Percentiles rank a stretch among this genome's conserved stretches.
phyloP scores from a whole-genome alignment of 208 protist species.

The Trypanosoma theileri region DNA sequence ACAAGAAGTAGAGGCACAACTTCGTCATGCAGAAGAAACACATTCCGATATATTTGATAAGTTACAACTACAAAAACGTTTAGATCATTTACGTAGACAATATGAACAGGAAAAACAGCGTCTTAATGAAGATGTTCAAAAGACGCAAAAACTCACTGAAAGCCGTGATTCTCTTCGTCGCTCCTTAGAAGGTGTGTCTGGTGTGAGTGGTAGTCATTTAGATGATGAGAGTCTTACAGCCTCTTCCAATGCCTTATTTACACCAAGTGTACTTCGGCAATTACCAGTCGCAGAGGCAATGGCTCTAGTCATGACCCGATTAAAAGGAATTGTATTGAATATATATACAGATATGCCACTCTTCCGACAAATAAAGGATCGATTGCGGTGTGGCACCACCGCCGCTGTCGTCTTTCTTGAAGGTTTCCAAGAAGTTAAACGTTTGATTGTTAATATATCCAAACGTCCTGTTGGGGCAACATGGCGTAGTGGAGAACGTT shows the following conservation, averaged over 20 bases:
- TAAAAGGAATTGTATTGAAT: slow-evolving; percentile 88
- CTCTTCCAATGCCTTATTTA: slow-evolving; percentile 39
- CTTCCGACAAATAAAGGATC: slow-evolving; percentile 78
- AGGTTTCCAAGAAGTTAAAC: slow-evolving; percentile 78
- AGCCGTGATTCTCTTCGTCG: slow-evolving; percentile 13
- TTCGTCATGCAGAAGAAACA: slow-evolving; percentile 52
- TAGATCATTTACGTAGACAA: slow-evolving; percentile 54
- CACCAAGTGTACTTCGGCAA: slow-evolving; percentile 59
- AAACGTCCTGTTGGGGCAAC: slow-evolving; percentile 21
- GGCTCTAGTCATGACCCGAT: slow-evolving; percentile 74
- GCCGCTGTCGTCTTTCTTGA: slow-evolving; percentile 79
- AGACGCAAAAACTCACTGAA: slow-evolving; percentile 13
- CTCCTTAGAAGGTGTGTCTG: not conserved
- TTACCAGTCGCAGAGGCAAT: slow-evolving; percentile 64
- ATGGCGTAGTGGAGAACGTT: slow-evolving; percentile 45
- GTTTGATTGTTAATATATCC: slow-evolving; percentile 44
- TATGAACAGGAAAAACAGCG: slow-evolving; percentile 46
- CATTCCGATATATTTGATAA: slow-evolving; percentile 82
- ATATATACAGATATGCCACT: slow-evolving; percentile 83
- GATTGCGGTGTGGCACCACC: slow-evolving; percentile 45
- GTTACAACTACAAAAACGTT: slow-evolving; percentile 76
- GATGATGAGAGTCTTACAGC: not conserved
- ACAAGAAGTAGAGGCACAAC: slow-evolving; percentile 34
- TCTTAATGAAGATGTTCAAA: slow-evolving; percentile 30
- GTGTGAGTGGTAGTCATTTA: slow-evolving; percentile 3